Evolutionary conservation across 2,329 filamentous ascomycete genomes (phyloP).

Genomic region (Aspergillus bombycis): DNA sequence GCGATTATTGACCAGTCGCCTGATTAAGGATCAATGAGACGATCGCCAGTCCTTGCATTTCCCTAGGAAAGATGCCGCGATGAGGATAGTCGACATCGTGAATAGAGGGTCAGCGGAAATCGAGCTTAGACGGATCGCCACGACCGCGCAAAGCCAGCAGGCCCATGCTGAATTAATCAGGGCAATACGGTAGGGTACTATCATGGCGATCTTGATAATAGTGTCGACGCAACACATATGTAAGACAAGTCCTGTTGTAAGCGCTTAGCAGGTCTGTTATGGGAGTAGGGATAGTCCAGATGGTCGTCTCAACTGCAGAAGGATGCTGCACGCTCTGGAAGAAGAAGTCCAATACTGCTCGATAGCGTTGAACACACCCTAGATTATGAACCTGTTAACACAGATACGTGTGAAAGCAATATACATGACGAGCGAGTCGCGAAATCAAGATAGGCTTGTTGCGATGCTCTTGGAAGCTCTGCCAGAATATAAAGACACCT

Average conservation of each 20-base stretch:
- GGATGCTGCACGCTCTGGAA: background rate
- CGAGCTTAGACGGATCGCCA: background rate
- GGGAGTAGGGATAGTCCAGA: background rate
- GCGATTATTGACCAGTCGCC: no score
- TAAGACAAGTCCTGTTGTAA: background rate
- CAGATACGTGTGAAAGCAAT: background rate
- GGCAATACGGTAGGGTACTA: background rate
- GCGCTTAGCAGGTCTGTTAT: background rate
- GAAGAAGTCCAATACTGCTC: background rate
- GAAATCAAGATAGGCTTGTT: background rate
- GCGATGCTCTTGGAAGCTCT: background rate
- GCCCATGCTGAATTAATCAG: constrained; percentile 14
- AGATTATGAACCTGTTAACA: background rate
- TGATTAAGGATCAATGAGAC: no score
- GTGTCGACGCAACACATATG: background rate
- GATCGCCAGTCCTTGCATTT: constrained; percentile 61
- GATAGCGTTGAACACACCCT: background rate
- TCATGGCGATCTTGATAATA: background rate
- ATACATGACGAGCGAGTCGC: background rate
- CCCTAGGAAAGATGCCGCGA: constrained; percentile 57
- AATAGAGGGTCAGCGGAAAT: constrained; percentile 42
- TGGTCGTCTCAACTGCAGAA: background rate
- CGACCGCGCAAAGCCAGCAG: constrained; percentile 18
- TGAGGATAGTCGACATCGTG: constrained; percentile 58
- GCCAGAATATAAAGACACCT: background rate